These are phyloP conservation scores for Candida awuae DNA, from an alignment of 805 yeast genomes.

Conservation along the genomic window DNA sequence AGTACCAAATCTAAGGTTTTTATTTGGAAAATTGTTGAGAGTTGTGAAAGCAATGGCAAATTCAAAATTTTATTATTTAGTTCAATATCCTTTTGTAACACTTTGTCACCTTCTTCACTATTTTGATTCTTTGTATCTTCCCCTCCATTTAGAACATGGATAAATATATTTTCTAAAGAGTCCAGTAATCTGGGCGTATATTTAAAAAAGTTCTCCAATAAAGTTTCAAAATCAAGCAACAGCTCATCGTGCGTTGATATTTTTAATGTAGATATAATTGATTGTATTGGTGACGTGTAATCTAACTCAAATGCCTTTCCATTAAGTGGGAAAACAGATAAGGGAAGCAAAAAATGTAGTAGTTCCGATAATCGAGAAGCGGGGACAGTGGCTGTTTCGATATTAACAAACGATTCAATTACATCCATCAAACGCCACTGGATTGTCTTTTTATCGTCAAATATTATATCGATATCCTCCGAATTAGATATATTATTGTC, in stretches of 20 bases:
- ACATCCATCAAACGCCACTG: constrained; percentile 29
- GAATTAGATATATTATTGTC: not conserved
- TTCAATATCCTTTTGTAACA: constrained; percentile 26
- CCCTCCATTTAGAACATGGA: constrained; percentile 20
- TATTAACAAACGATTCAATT: constrained; percentile 34
- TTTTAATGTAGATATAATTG: constrained; percentile 1
- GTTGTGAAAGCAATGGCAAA: constrained; percentile 29
- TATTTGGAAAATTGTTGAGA: constrained; percentile 29
- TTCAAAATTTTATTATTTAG: constrained; percentile 33
- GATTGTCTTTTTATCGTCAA: constrained; percentile 14
- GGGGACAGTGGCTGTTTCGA: constrained; percentile 1
- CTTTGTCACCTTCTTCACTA: constrained; percentile 23
- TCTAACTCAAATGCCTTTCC: constrained; percentile 5
- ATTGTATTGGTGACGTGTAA: constrained; percentile 1
- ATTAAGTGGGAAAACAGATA: constrained; percentile 1
- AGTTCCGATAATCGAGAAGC: not conserved
- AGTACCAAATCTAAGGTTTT: constrained; percentile 33
- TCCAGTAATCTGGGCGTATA: constrained; percentile 37
- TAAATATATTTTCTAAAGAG: constrained; percentile 38
- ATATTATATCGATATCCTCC: constrained; percentile 19
- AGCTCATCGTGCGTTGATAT: not conserved
- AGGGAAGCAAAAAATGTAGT: constrained; percentile 7
- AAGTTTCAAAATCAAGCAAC: not conserved
- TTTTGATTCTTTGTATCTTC: not conserved
- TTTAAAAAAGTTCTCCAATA: not conserved